Evolutionary conservation across 2,329 filamentous ascomycete genomes (phyloP), one percentile per base, ranked within the genome.

Genomic region (Didymella exigua): DNA sequence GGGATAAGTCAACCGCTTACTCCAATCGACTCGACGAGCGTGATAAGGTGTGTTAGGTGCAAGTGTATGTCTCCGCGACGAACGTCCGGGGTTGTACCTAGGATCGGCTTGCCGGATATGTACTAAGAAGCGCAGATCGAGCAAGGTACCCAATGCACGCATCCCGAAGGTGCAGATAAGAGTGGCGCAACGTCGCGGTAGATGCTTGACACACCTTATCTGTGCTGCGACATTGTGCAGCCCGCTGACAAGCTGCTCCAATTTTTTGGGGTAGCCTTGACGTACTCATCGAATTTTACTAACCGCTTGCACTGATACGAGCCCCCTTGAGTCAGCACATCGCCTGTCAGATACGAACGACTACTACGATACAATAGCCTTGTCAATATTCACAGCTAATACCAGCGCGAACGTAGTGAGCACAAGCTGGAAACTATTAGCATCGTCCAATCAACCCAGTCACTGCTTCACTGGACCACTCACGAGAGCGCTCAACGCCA

Each of bases 401-500:
- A 65, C 30, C 19, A 67, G 27, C 3, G 57, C 63, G 56, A 67
- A 66, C 2, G 60, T 62, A 2, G 41, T 61, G 4, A 61, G 6
- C 13, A 67, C 18, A 16, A 67, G 44, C 61, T 63, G 30, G 21
- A 13, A 3, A n/a, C n/a, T 2, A 43, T 61, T 19, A 63, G 54
- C 50, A n/a, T 33, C 38, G 19, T 10, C 6, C 9, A n/a, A 14
- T 13, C 4, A 14, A n/a, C 2, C 14, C 14, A 29, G n/a, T 21
- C 26, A 14, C 13, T 14, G n/a, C 23, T 3, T 1, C 14, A 24
- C 13, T 18, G 3, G 21, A 13, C 8, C 38, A 72, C 83, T 78
- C 61, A 87, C 84, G 55, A 81, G 30, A 26, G 80, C 70, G 27
- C 79, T 70, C 24, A 80, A 68, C 3, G 71, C 58, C 54, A 81